These are phyloP conservation scores for Xylona heveae DNA, from an alignment of 495 filamentous ascomycete genomes.

Conservation along the genomic window DNA sequence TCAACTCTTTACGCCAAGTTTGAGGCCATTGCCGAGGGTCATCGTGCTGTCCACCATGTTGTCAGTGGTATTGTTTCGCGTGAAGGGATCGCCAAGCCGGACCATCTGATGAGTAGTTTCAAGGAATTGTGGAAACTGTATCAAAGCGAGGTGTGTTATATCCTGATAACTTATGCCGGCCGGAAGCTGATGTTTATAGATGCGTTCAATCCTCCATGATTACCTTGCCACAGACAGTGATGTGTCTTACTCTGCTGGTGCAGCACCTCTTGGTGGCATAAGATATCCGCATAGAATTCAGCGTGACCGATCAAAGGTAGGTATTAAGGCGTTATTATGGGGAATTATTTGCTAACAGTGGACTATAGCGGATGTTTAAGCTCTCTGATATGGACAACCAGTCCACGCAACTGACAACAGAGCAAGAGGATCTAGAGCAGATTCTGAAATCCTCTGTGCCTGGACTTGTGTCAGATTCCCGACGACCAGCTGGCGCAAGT, in stretches of 20 bases:
- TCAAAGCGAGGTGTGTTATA: conserved; percentile 39
- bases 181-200: conserved; percentile 31
- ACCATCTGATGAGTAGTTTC: conserved; percentile 53
- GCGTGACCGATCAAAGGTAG: conserved; percentile 46
- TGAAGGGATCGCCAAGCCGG: conserved; percentile 34
- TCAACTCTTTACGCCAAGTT: conserved; percentile 92
- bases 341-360: conserved; percentile 9
- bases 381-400: conserved; percentile 65
- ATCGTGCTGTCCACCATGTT: conserved; percentile 83
- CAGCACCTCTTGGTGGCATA: conserved; percentile 22
- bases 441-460: conserved; percentile 85
- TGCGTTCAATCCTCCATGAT: conserved; percentile 83
- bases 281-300: conserved; percentile 37
- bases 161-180: conserved; percentile 2
- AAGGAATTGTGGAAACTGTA: conserved; percentile 88
- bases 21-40: conserved; percentile 87
- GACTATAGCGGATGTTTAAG: conserved; percentile 56
- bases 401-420: conserved; percentile 47
- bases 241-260: conserved; percentile 24
- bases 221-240: conserved; percentile 90
- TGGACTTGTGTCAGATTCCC: conserved; percentile 66
- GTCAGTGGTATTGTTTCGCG: conserved; percentile 61
- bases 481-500: conserved; percentile 20
- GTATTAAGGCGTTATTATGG: conserved; percentile 1
- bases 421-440: conserved; percentile 74